Conservation (phyloP, 805 yeast genomes). For the Saccharomycopsis fibuligera region DNA sequence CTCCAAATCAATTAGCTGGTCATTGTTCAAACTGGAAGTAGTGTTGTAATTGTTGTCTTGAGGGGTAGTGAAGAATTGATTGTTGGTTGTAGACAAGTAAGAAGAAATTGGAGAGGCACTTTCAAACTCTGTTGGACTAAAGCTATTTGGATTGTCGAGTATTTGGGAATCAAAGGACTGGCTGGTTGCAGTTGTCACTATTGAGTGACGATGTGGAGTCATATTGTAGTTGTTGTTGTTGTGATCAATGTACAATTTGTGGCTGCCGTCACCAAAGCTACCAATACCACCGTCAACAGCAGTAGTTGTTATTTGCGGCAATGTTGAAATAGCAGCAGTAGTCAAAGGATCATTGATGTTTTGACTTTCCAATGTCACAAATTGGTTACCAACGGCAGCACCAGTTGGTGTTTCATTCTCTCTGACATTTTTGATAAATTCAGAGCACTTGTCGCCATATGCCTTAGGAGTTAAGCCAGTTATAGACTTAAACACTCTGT, state of each 20-base stretch:
- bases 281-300: background rate
- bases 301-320: no score
- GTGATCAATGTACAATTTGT: background rate
- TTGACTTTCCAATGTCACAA: background rate
- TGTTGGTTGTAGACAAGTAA: background rate
- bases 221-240: background rate
- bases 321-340: background rate
- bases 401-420: background rate
- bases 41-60: background rate
- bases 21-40: background rate
- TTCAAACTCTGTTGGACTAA: background rate
- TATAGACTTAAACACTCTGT: conserved; percentile 79
- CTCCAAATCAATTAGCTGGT: background rate
- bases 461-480: conserved; percentile 86
- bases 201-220: background rate
- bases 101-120: background rate
- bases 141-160: background rate
- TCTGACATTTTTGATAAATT: conserved; percentile 32
- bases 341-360: background rate
- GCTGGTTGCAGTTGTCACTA: background rate
- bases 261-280: background rate
- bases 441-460: conserved; percentile 53
- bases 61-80: background rate
- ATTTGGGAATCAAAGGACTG: background rate
- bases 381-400: background rate